Evolutionary conservation across 1,139 yeast species (phyloP).

Genomic region (Lodderomyces beijingensis): DNA sequence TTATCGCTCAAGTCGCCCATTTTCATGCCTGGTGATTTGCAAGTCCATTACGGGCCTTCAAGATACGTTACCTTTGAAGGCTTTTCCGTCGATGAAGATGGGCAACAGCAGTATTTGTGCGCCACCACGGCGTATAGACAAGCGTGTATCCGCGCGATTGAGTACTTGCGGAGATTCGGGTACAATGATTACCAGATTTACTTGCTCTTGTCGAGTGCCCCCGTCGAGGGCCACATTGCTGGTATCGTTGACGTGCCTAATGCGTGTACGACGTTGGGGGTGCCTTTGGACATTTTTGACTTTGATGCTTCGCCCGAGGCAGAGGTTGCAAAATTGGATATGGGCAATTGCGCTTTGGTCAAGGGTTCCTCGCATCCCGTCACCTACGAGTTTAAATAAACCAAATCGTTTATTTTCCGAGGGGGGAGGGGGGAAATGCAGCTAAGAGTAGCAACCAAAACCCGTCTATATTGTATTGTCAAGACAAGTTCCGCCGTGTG

Average conservation of each 20-base stretch:
- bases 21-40: conserved; percentile 47
- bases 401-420: no score
- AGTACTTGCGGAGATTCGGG: conserved; percentile 45
- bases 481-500: no score
- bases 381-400: conserved; percentile 11
- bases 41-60: conserved; percentile 41
- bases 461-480: no score
- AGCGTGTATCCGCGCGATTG: conserved; percentile 45
- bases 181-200: conserved; percentile 49
- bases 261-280: conserved; percentile 46
- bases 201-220: conserved; percentile 41
- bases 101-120: conserved; percentile 39
- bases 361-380: conserved; percentile 11
- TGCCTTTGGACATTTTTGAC: conserved; percentile 50
- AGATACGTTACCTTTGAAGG: conserved; percentile 50
- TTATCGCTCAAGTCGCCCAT: conserved; percentile 41
- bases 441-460: no score
- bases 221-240: conserved; percentile 49
- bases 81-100: conserved; percentile 44
- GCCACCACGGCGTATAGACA: conserved; percentile 49
- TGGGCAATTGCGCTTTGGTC: conserved; percentile 38
- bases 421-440: no score
- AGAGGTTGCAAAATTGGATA: conserved; percentile 10
- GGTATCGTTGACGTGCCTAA: conserved; percentile 51
- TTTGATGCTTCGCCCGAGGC: conserved; percentile 44